phyloP scores from a whole-genome alignment of 768 basidiomycete genomes.

The Suillus bovinus region DNA sequence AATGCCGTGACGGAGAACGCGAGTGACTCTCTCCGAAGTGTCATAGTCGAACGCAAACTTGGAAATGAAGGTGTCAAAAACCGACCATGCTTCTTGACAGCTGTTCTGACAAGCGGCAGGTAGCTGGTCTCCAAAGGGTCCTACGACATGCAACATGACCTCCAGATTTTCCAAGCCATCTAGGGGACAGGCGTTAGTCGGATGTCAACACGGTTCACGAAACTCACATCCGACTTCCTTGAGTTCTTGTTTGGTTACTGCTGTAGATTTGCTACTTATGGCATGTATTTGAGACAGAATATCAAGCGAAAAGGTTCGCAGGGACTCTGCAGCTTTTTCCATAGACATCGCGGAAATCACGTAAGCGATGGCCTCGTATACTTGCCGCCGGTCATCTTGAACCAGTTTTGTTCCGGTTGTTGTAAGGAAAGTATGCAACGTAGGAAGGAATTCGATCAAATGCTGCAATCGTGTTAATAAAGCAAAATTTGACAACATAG shows the following conservation, averaged over 20 bases:
- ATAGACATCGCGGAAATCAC: constrained; percentile 95
- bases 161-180: constrained; percentile 92
- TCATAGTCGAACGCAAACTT: constrained; percentile 77
- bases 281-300: constrained; percentile 77
- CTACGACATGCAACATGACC: constrained; percentile 83
- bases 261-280: constrained; percentile 50
- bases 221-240: constrained; percentile 65
- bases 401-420: constrained; percentile 76
- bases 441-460: constrained; percentile 88
- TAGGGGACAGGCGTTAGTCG: constrained; percentile 30
- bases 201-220: background rate
- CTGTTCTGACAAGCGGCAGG: constrained; percentile 79
- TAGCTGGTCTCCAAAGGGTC: constrained; percentile 79
- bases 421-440: constrained; percentile 84
- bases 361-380: constrained; percentile 94
- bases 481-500: background rate
- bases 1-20: constrained; percentile 82
- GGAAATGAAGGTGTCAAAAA: constrained; percentile 78
- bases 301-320: constrained; percentile 85
- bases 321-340: constrained; percentile 80
- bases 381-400: constrained; percentile 87
- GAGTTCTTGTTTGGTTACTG: constrained; percentile 71
- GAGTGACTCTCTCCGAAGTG: constrained; percentile 80
- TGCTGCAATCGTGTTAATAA: constrained; percentile 50
- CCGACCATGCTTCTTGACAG: constrained; percentile 75